Base-by-base conservation (phyloP, 495 filamentous ascomycete genomes). In the Talaromyces ruber region DNA sequence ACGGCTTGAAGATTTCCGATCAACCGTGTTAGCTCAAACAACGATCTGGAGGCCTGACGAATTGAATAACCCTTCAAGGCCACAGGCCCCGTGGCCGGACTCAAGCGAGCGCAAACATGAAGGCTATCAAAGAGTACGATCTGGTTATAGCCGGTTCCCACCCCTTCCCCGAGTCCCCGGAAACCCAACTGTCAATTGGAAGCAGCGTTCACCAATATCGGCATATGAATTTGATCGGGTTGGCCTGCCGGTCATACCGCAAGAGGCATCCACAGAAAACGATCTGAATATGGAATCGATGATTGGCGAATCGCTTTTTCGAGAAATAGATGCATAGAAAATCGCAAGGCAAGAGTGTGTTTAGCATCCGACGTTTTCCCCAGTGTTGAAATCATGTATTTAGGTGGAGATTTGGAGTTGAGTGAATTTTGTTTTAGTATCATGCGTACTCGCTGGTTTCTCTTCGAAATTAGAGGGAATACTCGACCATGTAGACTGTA, bases 121-220 rank as follows among this genome's bases (percentile, higher is more conserved):
- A 55, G 71, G 71, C 18, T 63, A 71, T 29, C 63, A 71, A 39
- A 63, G 72, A n/a, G 61, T 62, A 14, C 70, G 62, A 4, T 72
- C 69, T 45, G 58, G 64, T 14, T 71, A 65, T 58, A 60, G 65
- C 11, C 64, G 71, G 6, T 74, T 67, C 57, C 67, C 56, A 18
- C 69, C 66, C 8, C 52, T 74, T 18, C 72, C 72, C 6, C 56
- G 72, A 52, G 60, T 63, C 7, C 68, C 71, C 1, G 72, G 65
- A n/a, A 71, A 74, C 45, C 47, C 62, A 6, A 72, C 71, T 25
- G 69, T 69, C 6, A 65, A 58, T 22, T 74, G 66, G 64, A 71
- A 71, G 60, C 65, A 67, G 39, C 47, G 63, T 18, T 39, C 28
- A 1, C 29, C 59, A 11, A 58, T 64, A 32, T n/a, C 39, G 7